Evolutionary conservation across 2,329 filamentous ascomycete genomes (phyloP), one percentile per base, ranked within the genome.

Genomic region (Shiraia sp.): DNA sequence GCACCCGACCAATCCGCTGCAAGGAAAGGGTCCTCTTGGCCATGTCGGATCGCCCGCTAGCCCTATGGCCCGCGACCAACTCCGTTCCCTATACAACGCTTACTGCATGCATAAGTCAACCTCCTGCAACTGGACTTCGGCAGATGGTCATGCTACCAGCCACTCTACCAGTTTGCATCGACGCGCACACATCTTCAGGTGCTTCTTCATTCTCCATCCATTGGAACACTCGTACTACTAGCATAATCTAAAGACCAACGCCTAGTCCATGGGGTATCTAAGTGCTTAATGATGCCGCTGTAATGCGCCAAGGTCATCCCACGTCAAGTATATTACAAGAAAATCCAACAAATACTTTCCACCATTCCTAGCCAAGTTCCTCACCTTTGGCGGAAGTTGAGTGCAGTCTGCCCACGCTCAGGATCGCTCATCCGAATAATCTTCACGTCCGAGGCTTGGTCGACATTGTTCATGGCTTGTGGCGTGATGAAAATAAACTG

Each of bases 401-500:
- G 54, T 3, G 69, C 59, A 25, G 72, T 74, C 61, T 78, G 76
- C 33, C 75, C 75, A 22, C 76, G 71, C 57, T 78, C 75, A 4
- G 76, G 76, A 57, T 78, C 76, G 12, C 58, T 70, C 76, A 79
- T 77, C 83, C 86, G 83, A 68, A 88, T 87, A 49, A 93, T 85
- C 62, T 84, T 88, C 47, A 95, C 88, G 60, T 95, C 89, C 42
- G 82, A 80, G 13, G 51, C 49, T 40, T 56, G 53, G 19, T 45
- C 43, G 10, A 61, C 55, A 22, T 63, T 76, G 47, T 66, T 71
- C 72, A 95, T 90, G 32, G 86, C 86, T 57, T 96, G 95, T 19
- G 93, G 93, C 2, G 92, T 96, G 65, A 99, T 99, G 40, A 99
- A 81, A 51, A 99, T 91, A 62, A 95, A 99, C 66, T 99, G 93